phyloP scores from a whole-genome alignment of 192 early-diverging fungal genomes.

The Backusella parvicylindrica region DNA sequence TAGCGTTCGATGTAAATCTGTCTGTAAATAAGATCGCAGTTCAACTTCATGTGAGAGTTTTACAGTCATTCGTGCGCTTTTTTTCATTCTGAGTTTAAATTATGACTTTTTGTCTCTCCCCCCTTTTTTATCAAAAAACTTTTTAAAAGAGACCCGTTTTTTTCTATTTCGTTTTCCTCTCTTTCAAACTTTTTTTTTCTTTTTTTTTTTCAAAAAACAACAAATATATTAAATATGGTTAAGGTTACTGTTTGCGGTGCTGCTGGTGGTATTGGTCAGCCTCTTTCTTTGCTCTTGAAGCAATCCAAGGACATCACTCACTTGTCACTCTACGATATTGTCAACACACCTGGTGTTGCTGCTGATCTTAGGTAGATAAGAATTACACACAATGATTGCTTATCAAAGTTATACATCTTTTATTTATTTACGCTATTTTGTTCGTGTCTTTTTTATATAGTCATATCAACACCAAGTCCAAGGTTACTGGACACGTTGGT shows the following conservation, averaged over 20 bases:
- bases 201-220: neutral
- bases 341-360: slow-evolving; percentile 95
- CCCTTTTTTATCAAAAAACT: neutral
- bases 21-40: neutral
- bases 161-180: neutral
- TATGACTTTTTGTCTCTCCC: neutral
- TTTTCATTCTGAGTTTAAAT: neutral
- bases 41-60: neutral
- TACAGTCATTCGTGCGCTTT: neutral
- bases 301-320: slow-evolving; percentile 81
- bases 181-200: slow-evolving; percentile 9
- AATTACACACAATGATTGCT: neutral
- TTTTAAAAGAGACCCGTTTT: slow-evolving; percentile 3
- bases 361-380: slow-evolving; percentile 85
- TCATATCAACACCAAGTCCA: slow-evolving; percentile 32
- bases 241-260: slow-evolving; percentile 73
- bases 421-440: neutral
- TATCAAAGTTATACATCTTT: neutral
- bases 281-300: slow-evolving; percentile 94
- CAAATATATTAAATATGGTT: slow-evolving; percentile 20
- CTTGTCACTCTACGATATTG: slow-evolving; percentile 91
- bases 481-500: slow-evolving; percentile 60
- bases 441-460: slow-evolving; percentile 9
- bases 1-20: neutral
- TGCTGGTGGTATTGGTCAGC: slow-evolving; percentile 96